These are phyloP conservation scores for Sclerotinia spermophila DNA, from an alignment of 2,329 filamentous ascomycete species.

Conservation along the genomic window DNA sequence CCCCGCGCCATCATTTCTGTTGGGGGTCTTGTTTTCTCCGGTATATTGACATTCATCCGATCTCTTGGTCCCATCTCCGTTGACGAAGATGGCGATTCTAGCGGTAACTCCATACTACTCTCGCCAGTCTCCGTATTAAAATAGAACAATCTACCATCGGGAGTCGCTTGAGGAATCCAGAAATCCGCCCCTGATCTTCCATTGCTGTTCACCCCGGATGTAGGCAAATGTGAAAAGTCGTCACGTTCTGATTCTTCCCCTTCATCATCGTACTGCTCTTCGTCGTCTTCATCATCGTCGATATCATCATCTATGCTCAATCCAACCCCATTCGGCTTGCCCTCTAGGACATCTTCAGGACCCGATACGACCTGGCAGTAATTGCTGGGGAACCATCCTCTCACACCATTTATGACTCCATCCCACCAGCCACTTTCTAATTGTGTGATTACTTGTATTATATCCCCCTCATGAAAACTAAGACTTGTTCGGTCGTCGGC, in stretches of 20 bases:
- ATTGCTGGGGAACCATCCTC: constrained; percentile 99
- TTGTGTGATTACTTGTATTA: constrained; percentile 98
- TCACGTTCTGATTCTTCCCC: constrained; percentile 61
- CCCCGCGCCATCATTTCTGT: constrained; percentile 88
- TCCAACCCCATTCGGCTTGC: constrained; percentile 51
- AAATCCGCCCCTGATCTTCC: constrained; percentile 88
- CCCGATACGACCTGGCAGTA: constrained; percentile 87
- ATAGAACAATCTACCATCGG: constrained; percentile 90
- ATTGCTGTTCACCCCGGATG: constrained; percentile 61
- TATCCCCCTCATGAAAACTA: constrained; percentile 93
- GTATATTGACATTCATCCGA: constrained; percentile 81
- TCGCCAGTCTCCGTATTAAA: constrained; percentile 98
- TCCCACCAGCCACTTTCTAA: constrained; percentile 99
- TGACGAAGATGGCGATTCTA: constrained; percentile 79
- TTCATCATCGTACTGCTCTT: constrained; percentile 56
- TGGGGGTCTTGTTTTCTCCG: constrained; percentile 84
- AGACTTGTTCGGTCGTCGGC: constrained; percentile 95
- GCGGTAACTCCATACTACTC: constrained; percentile 87
- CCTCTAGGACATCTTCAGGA: constrained; percentile 67
- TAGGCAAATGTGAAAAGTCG: constrained; percentile 55
- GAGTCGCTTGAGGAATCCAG: constrained; percentile 96
- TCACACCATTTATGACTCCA: constrained; percentile 91
- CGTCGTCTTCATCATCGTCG: constrained; percentile 63
- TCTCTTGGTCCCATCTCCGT: constrained; percentile 84
- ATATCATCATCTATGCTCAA: constrained; percentile 53